Conservation (phyloP, 148 eudicot species). For the Fagopyrum esculentum region DNA sequence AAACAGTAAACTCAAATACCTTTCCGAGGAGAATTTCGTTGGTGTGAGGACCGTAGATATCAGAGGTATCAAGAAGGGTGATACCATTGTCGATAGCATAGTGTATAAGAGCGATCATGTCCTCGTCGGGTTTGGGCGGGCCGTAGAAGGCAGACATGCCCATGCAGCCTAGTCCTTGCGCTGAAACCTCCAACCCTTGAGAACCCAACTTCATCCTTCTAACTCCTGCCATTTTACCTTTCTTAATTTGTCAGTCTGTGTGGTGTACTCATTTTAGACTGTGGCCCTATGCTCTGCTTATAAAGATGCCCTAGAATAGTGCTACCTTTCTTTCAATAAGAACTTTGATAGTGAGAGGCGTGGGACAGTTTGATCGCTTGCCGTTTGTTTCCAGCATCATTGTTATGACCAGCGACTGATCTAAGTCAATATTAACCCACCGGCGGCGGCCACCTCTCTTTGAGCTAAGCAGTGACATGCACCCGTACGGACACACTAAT, state of each 20-base stretch:
- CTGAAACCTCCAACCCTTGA: conserved; percentile 19
- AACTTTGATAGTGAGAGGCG: too few species aligned
- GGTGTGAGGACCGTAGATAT: conserved; percentile 26
- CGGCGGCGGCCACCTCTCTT: too few species aligned
- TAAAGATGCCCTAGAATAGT: neutral
- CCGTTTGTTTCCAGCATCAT: too few species aligned
- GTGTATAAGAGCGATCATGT: conserved; percentile 20
- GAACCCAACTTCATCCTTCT: conserved; percentile 21
- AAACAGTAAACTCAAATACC: conserved; percentile 3
- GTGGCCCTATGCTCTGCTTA: neutral
- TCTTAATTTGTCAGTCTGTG: neutral
- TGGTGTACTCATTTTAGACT: neutral
- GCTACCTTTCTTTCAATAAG: too few species aligned
- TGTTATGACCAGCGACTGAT: too few species aligned
- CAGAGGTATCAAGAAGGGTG: conserved; percentile 33
- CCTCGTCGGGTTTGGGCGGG: conserved; percentile 9
- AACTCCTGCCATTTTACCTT: conserved; percentile 6
- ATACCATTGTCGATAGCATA: conserved; percentile 22
- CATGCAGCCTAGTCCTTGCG: conserved; percentile 28
- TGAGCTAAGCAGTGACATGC: too few species aligned
- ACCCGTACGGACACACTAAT: too few species aligned
- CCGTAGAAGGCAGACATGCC: conserved; percentile 24
- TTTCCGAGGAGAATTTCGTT: conserved; percentile 29
- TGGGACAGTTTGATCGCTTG: too few species aligned
- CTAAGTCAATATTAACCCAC: too few species aligned